These are phyloP conservation scores for Juncus effusus DNA, from an alignment of 176 grass and related monocot species.

Conservation along the genomic window DNA sequence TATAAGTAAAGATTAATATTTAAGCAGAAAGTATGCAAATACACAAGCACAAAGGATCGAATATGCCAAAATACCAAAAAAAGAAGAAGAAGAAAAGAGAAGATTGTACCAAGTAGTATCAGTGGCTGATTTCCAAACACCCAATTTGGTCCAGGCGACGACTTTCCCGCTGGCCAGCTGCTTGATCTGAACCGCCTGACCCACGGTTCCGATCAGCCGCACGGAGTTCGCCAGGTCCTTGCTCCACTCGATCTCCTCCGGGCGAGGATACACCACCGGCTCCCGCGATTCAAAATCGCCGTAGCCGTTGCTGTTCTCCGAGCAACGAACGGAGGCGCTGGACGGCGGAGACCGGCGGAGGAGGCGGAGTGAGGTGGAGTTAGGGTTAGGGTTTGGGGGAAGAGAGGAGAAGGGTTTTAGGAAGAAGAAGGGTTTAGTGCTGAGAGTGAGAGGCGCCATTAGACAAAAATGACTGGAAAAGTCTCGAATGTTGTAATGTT, in stretches of 20 bases:
- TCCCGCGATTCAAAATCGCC: constrained; percentile 19
- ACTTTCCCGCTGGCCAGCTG: constrained; percentile 56
- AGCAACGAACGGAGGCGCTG: constrained; percentile 5
- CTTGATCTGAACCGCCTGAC: constrained; percentile 61
- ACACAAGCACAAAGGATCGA: background rate
- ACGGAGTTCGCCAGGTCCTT: constrained; percentile 68
- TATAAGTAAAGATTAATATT: too few species aligned
- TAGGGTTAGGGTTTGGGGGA: constrained; percentile 19
- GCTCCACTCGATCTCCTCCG: constrained; percentile 67
- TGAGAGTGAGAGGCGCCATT: constrained; percentile 18
- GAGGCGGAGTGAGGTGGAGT: background rate
- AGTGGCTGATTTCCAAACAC: constrained; percentile 64
- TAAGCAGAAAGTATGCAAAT: too few species aligned
- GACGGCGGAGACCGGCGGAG: background rate
- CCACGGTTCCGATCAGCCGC: constrained; percentile 68
- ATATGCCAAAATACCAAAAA: background rate
- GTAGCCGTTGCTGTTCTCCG: background rate
- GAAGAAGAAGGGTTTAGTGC: background rate
- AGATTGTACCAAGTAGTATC: constrained; percentile 63
- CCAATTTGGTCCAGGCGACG: constrained; percentile 69
- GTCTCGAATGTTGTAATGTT: too few species aligned
- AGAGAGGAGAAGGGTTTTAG: constrained; percentile 11
- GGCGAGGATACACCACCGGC: constrained; percentile 29
- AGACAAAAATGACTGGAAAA: background rate
- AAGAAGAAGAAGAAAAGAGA: background rate